Conservation (phyloP, 805 yeast species). For the Yarrowia sp. region DNA sequence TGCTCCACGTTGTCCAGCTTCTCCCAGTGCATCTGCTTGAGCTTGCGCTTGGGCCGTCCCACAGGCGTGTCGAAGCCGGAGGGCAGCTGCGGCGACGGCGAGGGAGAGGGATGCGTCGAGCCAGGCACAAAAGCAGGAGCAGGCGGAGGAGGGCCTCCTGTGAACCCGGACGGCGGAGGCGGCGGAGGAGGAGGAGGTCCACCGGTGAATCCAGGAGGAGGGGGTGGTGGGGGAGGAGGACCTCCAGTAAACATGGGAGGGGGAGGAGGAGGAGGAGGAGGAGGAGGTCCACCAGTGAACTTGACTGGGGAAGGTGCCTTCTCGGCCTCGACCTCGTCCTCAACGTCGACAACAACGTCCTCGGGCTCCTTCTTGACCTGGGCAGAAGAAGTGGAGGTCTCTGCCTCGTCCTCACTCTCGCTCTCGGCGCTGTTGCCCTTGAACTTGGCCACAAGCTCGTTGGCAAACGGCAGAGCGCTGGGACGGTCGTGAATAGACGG, state of each 20-base stretch:
- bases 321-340: neutral
- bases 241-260: constrained; percentile 29
- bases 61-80: constrained; percentile 39
- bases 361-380: constrained; percentile 1
- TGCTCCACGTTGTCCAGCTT: constrained; percentile 78
- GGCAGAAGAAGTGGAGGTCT: neutral
- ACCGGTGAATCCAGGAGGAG: constrained; percentile 35
- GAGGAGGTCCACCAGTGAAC: constrained; percentile 37
- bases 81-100: constrained; percentile 38
- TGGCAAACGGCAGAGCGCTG: constrained; percentile 19
- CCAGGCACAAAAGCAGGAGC: constrained; percentile 36
- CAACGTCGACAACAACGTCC: neutral
- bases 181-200: constrained; percentile 38
- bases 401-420: neutral
- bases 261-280: constrained; percentile 41
- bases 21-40: constrained; percentile 97
- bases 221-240: constrained; percentile 43
- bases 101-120: constrained; percentile 30
- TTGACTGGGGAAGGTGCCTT: constrained; percentile 30
- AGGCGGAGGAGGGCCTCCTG: constrained; percentile 36
- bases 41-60: constrained; percentile 62
- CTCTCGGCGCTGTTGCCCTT: neutral
- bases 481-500: constrained; percentile 20
- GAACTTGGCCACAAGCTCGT: constrained; percentile 27
- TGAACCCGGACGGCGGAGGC: constrained; percentile 31